Evolutionary conservation across 345 rosid species (phyloP).

Genomic region (Fremontodendron californicum): DNA sequence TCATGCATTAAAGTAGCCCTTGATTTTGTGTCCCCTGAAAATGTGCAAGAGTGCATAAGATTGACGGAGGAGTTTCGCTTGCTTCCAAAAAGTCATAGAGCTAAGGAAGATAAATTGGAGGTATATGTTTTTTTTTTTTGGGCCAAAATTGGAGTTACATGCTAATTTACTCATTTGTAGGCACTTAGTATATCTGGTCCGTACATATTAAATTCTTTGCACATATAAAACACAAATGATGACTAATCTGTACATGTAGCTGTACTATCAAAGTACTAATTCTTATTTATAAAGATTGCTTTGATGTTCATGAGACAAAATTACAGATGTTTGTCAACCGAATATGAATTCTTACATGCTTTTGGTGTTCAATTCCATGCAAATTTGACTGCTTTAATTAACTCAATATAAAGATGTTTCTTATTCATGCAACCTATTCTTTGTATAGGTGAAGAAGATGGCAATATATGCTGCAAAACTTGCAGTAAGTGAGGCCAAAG

Average conservation of each 20-base stretch:
- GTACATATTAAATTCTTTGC: not conserved
- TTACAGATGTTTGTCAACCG: not conserved
- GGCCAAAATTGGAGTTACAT: not conserved
- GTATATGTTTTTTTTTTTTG: conserved; percentile 16
- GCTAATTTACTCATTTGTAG: not conserved
- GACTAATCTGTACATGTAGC: not conserved
- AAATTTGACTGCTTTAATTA: not conserved
- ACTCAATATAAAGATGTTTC: conserved; percentile 5
- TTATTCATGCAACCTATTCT: conserved; percentile 4
- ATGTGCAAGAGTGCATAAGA: conserved; percentile 43
- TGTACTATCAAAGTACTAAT: not conserved
- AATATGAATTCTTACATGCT: not conserved
- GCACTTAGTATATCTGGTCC: not conserved
- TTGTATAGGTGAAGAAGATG: conserved; percentile 51
- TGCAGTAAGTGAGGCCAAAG: conserved; percentile 37
- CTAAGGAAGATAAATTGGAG: conserved; percentile 52
- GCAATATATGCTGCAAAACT: conserved; percentile 36
- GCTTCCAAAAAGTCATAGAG: conserved; percentile 39
- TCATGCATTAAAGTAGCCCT: conserved; percentile 54
- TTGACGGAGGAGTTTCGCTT: conserved; percentile 47
- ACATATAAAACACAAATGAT: not conserved
- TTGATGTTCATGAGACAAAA: not conserved
- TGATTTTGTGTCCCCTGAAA: conserved; percentile 50
- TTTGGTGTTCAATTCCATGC: not conserved
- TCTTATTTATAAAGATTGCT: not conserved